Evolutionary conservation across 2,329 filamentous ascomycete species (phyloP).

Genomic region (Colletotrichum sp.): DNA sequence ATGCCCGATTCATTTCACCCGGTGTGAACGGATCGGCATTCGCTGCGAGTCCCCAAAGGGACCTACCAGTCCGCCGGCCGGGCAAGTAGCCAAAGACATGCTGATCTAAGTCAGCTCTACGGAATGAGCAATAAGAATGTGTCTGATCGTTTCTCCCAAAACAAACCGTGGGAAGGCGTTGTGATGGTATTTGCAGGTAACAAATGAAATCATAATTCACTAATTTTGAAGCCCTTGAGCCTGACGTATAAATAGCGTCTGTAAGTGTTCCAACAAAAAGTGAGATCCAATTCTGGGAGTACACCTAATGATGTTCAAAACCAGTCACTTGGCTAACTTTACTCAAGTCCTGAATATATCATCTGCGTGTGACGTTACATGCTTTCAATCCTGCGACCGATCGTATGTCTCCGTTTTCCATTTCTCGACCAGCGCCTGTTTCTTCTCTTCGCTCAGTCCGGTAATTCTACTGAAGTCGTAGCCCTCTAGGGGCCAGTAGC

Average conservation of each 20-base stretch:
- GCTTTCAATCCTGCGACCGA: background rate
- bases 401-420: background rate
- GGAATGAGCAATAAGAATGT: background rate
- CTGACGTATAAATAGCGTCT: background rate
- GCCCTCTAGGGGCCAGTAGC: background rate
- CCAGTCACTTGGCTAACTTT: background rate
- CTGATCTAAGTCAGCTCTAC: background rate
- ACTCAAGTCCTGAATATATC: background rate
- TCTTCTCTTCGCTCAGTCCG: background rate
- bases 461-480: background rate
- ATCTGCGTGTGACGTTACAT: background rate
- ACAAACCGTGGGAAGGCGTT: background rate
- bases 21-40: background rate
- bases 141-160: background rate
- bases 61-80: background rate
- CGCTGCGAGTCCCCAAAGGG: background rate
- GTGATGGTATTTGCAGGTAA: background rate
- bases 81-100: background rate
- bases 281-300: background rate
- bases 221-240: background rate
- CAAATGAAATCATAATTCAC: fast-evolving
- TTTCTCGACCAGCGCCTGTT: background rate
- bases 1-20: background rate
- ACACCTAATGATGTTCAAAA: background rate
- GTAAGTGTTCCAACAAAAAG: background rate